Evolutionary conservation across 2,329 filamentous ascomycete species (phyloP).

Genomic region (Leptographium galeiforme): DNA sequence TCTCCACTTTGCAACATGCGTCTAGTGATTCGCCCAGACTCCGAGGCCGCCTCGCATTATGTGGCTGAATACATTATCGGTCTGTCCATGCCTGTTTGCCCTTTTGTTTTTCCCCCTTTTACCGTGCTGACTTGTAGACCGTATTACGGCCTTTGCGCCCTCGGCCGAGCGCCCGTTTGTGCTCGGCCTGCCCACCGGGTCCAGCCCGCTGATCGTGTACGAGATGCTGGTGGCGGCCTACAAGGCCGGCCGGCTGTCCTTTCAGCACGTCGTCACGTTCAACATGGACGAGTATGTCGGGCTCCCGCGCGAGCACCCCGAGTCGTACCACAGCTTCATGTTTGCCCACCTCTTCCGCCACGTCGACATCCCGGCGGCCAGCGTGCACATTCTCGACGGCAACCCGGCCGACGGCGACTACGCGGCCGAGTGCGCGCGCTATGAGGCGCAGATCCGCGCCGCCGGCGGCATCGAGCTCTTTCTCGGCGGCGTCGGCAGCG

Average conservation of each 20-base stretch:
- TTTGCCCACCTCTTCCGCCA: constrained; percentile 66
- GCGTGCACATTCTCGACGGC: constrained; percentile 61
- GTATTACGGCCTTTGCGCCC: constrained; percentile 51
- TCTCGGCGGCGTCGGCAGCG: constrained; percentile 60
- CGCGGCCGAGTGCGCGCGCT: constrained; percentile 53
- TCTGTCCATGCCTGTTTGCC: not conserved
- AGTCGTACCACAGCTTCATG: constrained; percentile 73
- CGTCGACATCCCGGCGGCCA: constrained; percentile 54
- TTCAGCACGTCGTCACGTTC: constrained; percentile 63
- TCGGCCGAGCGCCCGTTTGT: constrained; percentile 53
- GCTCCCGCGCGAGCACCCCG: constrained; percentile 57
- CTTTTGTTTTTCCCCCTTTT: not conserved
- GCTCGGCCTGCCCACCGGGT: constrained; percentile 59
- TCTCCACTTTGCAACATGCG: constrained; percentile 39
- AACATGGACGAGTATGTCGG: constrained; percentile 58
- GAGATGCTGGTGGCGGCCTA: constrained; percentile 48
- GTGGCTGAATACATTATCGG: constrained; percentile 59
- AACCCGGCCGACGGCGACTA: constrained; percentile 47
- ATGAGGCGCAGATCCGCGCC: constrained; percentile 55
- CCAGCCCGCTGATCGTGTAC: constrained; percentile 57
- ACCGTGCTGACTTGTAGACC: constrained; percentile 23
- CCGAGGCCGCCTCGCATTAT: constrained; percentile 47
- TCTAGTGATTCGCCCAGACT: constrained; percentile 56
- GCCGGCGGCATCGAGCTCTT: constrained; percentile 65
- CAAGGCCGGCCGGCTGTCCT: constrained; percentile 35